A percentile compares a stretch with the other conserved stretches of the same genome.
Conservation (phyloP, 768 basidiomycete species). For the Serendipita sp. region DNA sequence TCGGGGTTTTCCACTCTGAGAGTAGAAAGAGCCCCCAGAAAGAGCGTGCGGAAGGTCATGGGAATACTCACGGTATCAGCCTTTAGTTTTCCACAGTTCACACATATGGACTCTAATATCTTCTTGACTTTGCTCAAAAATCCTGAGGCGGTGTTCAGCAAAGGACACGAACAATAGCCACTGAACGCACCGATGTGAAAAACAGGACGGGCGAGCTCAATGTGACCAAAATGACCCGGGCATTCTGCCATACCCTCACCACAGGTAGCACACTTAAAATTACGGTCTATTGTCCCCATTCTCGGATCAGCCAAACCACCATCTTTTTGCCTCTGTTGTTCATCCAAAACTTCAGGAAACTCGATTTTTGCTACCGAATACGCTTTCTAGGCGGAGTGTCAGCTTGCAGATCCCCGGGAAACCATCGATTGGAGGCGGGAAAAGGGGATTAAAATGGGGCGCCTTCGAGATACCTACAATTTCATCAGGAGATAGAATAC, state of each 20-base stretch:
- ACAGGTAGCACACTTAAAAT: slow-evolving; percentile 98
- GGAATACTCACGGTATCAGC: slow-evolving; percentile 85
- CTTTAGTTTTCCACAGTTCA: slow-evolving; percentile 96
- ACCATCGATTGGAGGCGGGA: not conserved
- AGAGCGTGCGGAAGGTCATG: slow-evolving; percentile 63
- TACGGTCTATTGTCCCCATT: slow-evolving; percentile 94
- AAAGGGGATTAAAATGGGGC: slow-evolving; percentile 3
- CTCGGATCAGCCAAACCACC: slow-evolving; percentile 96
- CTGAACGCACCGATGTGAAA: slow-evolving; percentile 74
- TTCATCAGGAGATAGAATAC: slow-evolving; percentile 96
- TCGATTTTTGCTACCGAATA: slow-evolving; percentile 97
- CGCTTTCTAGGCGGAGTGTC: slow-evolving; percentile 56
- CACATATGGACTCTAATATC: slow-evolving; percentile 96
- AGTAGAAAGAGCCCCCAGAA: slow-evolving; percentile 96
- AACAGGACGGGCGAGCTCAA: slow-evolving; percentile 91
- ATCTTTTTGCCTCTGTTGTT: slow-evolving; percentile 74
- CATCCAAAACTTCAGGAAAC: slow-evolving; percentile 97
- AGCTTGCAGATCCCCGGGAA: not conserved
- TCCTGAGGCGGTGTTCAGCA: slow-evolving; percentile 28
- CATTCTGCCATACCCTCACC: slow-evolving; percentile 99
- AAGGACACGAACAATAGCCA: not conserved
- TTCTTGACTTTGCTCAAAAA: slow-evolving; percentile 99
- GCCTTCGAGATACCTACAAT: slow-evolving; percentile 47
- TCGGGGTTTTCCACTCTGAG: slow-evolving; percentile 82
- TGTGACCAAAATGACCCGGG: slow-evolving; percentile 97